Evolutionary conservation across 139 green algal species (phyloP), one percentile per base, ranked within the genome.

Genomic region (Chlamydomonas schloesseri): DNA sequence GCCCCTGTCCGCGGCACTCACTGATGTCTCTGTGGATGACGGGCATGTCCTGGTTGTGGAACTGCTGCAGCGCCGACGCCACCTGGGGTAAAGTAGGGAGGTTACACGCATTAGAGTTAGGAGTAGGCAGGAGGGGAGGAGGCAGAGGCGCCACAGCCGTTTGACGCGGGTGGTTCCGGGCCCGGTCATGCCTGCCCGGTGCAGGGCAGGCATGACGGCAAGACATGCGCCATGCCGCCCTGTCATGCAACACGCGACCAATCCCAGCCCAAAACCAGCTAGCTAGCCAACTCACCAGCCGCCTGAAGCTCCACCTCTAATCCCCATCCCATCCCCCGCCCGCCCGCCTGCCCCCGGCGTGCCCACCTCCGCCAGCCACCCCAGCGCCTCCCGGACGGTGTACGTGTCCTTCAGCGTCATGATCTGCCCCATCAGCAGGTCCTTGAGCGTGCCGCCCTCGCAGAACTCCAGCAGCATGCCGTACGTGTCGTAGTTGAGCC

Each of bases 1-100:
- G 42, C 5, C 42, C 42, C 42, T 8, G 42, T 5, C 42, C 42
- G 6, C 42, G 42, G 42, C 42, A 5, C 6, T 64, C 58, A 58
- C 74, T 84, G 62, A 84, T 84, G 42, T 84, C 77, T 3, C 77
- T 29, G 77, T 84, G 77, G n/a, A 84, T 84, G 62, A 84, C 73
- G 28, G 77, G 77, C 77, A 47, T 50, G 8, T 84, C 77, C 77
- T 65, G 42, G 28, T 14, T 29, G 37, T 84, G 77, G 42, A 74
- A 73, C 37, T 64, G 37, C 28, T 71, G 28, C 37, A 84, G 37
- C 20, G 62, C 77, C 0, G 62, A 73, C 20, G 77, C 77, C 15
- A 84, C 77, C 77, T 84, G 77, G 1, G 58, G 14, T 42, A n/a
- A n/a, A n/a, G n/a, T n/a, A n/a, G 50, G 50, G 50, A 29, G 50